Conservation (phyloP, 2,329 filamentous ascomycete genomes). For the Aspergillus spinulosporus region DNA sequence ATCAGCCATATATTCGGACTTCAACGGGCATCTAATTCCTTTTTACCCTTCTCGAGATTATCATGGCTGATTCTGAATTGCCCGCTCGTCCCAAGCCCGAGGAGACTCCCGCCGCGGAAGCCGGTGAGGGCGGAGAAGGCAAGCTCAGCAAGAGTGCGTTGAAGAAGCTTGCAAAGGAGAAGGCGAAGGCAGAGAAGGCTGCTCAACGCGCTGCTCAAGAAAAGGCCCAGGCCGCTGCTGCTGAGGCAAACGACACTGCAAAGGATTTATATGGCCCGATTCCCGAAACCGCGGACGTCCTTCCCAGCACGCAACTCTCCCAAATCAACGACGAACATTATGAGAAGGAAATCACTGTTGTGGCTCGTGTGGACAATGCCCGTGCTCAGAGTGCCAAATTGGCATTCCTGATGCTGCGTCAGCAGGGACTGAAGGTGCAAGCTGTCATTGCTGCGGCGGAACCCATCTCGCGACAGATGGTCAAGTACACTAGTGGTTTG, state of each 20-base stretch:
- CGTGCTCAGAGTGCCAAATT: slow-evolving; percentile 88
- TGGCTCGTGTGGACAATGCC: slow-evolving; percentile 82
- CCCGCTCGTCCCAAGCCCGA: slow-evolving; percentile 44
- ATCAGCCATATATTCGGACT: background rate
- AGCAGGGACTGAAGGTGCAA: slow-evolving; percentile 78
- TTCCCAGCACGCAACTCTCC: slow-evolving; percentile 61
- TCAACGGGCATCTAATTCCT: background rate
- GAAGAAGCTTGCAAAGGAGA: slow-evolving; percentile 87
- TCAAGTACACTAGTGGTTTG: slow-evolving; percentile 80
- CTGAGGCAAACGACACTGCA: slow-evolving; percentile 58
- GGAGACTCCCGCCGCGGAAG: slow-evolving; percentile 33
- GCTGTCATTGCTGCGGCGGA: slow-evolving; percentile 68
- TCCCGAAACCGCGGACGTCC: slow-evolving; percentile 58
- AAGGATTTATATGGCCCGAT: slow-evolving; percentile 79
- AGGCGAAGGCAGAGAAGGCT: slow-evolving; percentile 82
- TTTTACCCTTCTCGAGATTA: slow-evolving; percentile 9
- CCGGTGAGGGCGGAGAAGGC: slow-evolving; percentile 37
- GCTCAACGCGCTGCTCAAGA: slow-evolving; percentile 70
- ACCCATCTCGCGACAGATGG: slow-evolving; percentile 79
- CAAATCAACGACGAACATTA: slow-evolving; percentile 59
- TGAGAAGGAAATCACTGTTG: slow-evolving; percentile 71
- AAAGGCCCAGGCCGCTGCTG: slow-evolving; percentile 66
- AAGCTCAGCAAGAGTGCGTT: slow-evolving; percentile 70
- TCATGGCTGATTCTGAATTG: slow-evolving; percentile 43
- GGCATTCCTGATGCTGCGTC: slow-evolving; percentile 81